A percentile compares a stretch with the other conserved stretches of the same genome.
These are phyloP conservation scores for Didymella pinodella DNA, from an alignment of 2,329 filamentous ascomycete genomes.

Conservation along the genomic window DNA sequence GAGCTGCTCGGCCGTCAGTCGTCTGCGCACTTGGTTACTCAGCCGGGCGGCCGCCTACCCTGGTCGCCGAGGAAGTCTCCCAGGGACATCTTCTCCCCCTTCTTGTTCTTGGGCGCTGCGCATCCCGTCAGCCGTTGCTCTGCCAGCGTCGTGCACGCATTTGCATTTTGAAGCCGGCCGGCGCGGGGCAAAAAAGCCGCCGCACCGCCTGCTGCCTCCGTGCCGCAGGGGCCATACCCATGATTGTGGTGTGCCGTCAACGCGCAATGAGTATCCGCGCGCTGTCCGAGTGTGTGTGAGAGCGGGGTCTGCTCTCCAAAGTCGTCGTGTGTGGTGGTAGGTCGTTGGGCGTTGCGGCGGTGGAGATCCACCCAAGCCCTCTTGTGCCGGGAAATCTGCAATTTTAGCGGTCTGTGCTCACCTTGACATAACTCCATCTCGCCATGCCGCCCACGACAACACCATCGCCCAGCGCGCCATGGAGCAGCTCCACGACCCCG, in stretches of 20 bases:
- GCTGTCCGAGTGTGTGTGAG: slow-evolving; percentile 44
- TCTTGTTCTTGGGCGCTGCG: slow-evolving; percentile 89
- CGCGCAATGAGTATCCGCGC: slow-evolving; percentile 49
- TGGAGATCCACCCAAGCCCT: slow-evolving; percentile 25
- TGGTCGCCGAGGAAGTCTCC: slow-evolving; percentile 93
- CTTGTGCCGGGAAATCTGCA: slow-evolving; percentile 28
- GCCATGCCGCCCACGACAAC: neutral
- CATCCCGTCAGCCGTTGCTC: slow-evolving; percentile 54
- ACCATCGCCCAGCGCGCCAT: slow-evolving; percentile 24
- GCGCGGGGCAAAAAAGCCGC: slow-evolving; percentile 40
- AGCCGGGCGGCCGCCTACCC: slow-evolving; percentile 66
- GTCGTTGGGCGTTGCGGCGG: slow-evolving; percentile 33
- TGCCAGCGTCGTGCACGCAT: slow-evolving; percentile 10
- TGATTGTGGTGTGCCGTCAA: slow-evolving; percentile 64
- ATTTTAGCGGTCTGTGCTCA: slow-evolving; percentile 28
- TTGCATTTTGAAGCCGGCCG: slow-evolving; percentile 22
- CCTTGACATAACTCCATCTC: slow-evolving; percentile 17
- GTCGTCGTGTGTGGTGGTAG: slow-evolving; percentile 36
- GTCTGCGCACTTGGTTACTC: slow-evolving; percentile 26
- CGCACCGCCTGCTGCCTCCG: slow-evolving; percentile 29
- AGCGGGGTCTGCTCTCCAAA: slow-evolving; percentile 41
- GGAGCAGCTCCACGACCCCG: slow-evolving; percentile 32
- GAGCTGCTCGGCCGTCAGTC: slow-evolving; percentile 59
- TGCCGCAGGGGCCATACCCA: slow-evolving; percentile 56
- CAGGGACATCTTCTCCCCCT: slow-evolving; percentile 95